phyloP scores from a whole-genome alignment of 2,329 filamentous ascomycete genomes.

The Amesomyces nigricolor region DNA sequence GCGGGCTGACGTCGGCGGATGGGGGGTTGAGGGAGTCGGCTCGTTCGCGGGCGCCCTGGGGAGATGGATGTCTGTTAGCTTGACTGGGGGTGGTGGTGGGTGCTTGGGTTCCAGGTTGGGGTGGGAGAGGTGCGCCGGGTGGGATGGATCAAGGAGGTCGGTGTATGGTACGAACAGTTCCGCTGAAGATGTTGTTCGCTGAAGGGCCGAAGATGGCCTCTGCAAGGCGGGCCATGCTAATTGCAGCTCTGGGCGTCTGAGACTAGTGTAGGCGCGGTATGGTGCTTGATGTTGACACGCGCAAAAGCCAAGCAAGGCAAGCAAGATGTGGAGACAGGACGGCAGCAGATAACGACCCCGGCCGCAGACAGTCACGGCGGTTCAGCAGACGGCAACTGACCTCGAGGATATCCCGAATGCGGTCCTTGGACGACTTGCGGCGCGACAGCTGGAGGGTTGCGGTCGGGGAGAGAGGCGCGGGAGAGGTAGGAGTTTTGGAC shows the following conservation, averaged over 20 bases:
- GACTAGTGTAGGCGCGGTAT: not conserved
- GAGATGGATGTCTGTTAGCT: not conserved
- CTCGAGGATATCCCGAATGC: constrained; percentile 32
- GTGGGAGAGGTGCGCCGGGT: not conserved
- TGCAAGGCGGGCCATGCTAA: constrained; percentile 16
- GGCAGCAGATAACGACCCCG: not conserved
- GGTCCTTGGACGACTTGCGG: constrained; percentile 29
- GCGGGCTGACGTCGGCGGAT: constrained; percentile 15
- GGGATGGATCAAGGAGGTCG: not conserved
- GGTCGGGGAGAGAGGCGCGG: not conserved
- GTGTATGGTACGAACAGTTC: constrained; percentile 23
- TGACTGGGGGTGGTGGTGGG: not conserved
- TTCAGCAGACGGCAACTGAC: constrained; percentile 23
- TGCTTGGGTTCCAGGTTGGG: not conserved
- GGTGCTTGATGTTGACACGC: not conserved
- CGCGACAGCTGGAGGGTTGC: constrained; percentile 15
- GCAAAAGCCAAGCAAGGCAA: not conserved
- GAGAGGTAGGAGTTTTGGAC: constrained; percentile 3
- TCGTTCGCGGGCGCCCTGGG: constrained; percentile 28
- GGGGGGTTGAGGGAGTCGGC: constrained; percentile 24
- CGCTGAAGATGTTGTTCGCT: constrained; percentile 17
- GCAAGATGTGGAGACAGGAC: not conserved
- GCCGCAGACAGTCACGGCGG: not conserved
- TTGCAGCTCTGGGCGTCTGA: not conserved
- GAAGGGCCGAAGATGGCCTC: constrained; percentile 21